Evolutionary conservation across 2,329 filamentous ascomycete species (phyloP).

Genomic region (Aspergillus glaucus): DNA sequence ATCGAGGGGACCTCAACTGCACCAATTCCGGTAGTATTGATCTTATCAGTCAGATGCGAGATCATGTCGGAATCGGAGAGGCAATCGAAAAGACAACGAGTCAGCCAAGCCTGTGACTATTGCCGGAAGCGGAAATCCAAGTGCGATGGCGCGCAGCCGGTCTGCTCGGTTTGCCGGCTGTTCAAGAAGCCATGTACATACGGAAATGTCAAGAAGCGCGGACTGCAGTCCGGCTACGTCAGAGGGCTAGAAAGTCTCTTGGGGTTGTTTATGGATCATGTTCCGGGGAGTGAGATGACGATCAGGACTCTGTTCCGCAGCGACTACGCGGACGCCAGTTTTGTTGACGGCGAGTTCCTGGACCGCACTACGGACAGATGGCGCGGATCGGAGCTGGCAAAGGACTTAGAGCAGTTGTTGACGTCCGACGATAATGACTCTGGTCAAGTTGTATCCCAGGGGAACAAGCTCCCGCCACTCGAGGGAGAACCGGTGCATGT

Average conservation of each 20-base stretch:
- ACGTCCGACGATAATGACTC: slow-evolving; percentile 2
- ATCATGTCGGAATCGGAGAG: too few species aligned
- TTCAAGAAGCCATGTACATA: slow-evolving; percentile 14
- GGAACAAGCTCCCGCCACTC: background rate
- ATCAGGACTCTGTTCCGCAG: slow-evolving; percentile 24
- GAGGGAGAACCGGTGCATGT: background rate
- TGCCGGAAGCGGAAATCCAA: slow-evolving; percentile 60
- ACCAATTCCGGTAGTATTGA: too few species aligned
- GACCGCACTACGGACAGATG: slow-evolving; percentile 5
- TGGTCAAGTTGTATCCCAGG: background rate
- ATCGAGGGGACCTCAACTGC: too few species aligned
- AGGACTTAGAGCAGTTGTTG: slow-evolving; percentile 7
- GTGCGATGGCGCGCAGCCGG: slow-evolving; percentile 62
- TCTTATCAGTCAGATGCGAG: too few species aligned
- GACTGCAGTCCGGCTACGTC: slow-evolving; percentile 69
- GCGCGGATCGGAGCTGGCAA: slow-evolving; percentile 9
- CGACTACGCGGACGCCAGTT: slow-evolving; percentile 4
- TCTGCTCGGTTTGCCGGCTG: slow-evolving; percentile 55
- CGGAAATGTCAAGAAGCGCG: slow-evolving; percentile 43
- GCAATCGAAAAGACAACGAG: slow-evolving; percentile 11
- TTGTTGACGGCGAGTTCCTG: slow-evolving; percentile 7
- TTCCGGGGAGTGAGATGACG: slow-evolving; percentile 49
- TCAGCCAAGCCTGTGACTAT: slow-evolving; percentile 58
- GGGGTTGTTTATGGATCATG: slow-evolving; percentile 57
- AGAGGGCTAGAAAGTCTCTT: slow-evolving; percentile 61